Evolutionary conservation across 2,329 filamentous ascomycete genomes (phyloP).

Genomic region (Fusarium nisikadoi): DNA sequence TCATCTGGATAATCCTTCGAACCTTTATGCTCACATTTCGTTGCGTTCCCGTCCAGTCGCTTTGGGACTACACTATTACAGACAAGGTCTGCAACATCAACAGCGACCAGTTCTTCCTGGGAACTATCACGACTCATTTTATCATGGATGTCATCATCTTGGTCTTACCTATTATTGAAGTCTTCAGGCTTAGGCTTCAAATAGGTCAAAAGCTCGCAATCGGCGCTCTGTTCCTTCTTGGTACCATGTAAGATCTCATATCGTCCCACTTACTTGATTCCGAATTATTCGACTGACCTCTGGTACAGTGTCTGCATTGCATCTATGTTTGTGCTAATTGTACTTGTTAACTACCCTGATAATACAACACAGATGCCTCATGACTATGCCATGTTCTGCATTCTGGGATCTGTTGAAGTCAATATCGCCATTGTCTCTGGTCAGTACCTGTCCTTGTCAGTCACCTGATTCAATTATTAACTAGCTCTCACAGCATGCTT

Average conservation of each 20-base stretch:
- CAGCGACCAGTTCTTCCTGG: slow-evolving; percentile 46
- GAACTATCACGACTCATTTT: slow-evolving; percentile 47
- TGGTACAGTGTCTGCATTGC: slow-evolving; percentile 24
- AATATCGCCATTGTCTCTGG: slow-evolving; percentile 39
- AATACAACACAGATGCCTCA: slow-evolving; percentile 31
- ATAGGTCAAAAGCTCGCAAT: slow-evolving; percentile 13
- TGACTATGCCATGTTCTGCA: slow-evolving; percentile 32
- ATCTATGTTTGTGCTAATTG: slow-evolving; percentile 25
- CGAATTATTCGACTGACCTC: neutral
- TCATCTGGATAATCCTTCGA: slow-evolving; percentile 44
- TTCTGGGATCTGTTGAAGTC: slow-evolving; percentile 30
- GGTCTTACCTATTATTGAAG: slow-evolving; percentile 41
- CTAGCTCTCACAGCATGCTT: slow-evolving; percentile 24
- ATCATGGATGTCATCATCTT: slow-evolving; percentile 49
- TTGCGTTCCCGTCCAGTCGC: slow-evolving; percentile 48
- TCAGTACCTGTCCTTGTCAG: neutral
- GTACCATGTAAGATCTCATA: neutral
- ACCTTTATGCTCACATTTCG: slow-evolving; percentile 50
- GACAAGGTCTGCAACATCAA: slow-evolving; percentile 46
- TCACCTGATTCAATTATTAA: neutral
- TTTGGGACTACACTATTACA: slow-evolving; percentile 46
- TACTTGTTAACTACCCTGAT: slow-evolving; percentile 5
- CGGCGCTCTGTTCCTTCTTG: slow-evolving; percentile 2
- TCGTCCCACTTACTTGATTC: accelerated
- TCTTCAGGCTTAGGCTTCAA: neutral